Conservation (phyloP, 164 flowering plant species). For the Piper longum region DNA sequence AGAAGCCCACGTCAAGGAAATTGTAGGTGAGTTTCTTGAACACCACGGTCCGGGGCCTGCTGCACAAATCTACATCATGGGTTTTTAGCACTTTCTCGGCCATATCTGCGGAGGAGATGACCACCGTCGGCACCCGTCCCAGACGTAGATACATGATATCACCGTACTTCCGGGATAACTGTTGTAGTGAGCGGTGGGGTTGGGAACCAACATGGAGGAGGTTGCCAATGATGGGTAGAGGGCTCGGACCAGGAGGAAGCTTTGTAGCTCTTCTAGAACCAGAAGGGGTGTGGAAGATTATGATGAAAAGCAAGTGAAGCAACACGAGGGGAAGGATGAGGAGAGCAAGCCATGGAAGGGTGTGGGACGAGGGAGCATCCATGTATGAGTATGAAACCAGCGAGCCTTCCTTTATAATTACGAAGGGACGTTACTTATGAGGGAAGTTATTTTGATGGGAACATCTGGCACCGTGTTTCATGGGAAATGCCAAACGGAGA, state of each 20-base stretch:
- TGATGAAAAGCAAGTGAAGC: too few relatives aligned
- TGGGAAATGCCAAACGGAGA: too few relatives aligned
- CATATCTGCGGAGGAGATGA: slow-evolving; percentile 3
- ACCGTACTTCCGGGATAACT: slow-evolving; percentile 4
- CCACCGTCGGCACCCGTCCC: background rate
- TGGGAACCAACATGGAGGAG: slow-evolving; percentile 4
- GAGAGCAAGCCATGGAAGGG: too few relatives aligned
- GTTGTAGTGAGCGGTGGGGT: background rate
- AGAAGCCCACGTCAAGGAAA: background rate
- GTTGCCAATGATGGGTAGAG: too few relatives aligned
- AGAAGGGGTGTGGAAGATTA: too few relatives aligned
- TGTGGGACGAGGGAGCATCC: too few relatives aligned
- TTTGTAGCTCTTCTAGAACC: background rate
- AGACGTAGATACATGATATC: slow-evolving; percentile 1
- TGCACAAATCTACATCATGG: slow-evolving; percentile 1
- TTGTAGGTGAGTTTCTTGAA: background rate
- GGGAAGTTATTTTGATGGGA: too few relatives aligned
- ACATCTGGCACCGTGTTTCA: too few relatives aligned
- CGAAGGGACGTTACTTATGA: too few relatives aligned
- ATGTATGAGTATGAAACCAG: too few relatives aligned
- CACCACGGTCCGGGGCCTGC: background rate
- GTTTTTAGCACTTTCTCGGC: slow-evolving; percentile 2
- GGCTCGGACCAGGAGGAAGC: background rate
- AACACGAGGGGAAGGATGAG: too few relatives aligned
- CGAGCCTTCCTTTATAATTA: too few relatives aligned